These are phyloP conservation scores for Saccharomyces hybrid DNA, from an alignment of 1,139 yeast genomes.

Conservation along the genomic window DNA sequence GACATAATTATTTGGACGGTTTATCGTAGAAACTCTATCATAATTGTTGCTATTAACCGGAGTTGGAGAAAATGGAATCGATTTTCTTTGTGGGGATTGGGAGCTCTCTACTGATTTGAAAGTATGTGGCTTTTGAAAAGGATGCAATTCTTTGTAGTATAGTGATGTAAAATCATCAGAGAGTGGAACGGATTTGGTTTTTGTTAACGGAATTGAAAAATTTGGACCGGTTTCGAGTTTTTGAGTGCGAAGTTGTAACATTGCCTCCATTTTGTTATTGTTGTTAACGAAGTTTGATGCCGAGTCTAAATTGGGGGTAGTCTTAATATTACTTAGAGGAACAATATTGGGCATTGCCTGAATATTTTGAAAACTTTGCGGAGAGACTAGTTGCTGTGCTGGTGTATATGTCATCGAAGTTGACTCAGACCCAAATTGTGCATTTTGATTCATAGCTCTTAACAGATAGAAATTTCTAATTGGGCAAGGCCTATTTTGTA, in stretches of 20 bases:
- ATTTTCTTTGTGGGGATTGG: neutral
- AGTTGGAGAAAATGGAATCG: neutral
- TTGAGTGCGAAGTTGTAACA: neutral
- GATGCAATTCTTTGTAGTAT: neutral
- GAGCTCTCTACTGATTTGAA: neutral
- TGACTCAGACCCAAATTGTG: neutral
- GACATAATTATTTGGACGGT: slow-evolving; percentile 12
- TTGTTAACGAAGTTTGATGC: neutral
- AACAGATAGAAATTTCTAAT: slow-evolving; percentile 32
- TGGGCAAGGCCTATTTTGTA: slow-evolving; percentile 49
- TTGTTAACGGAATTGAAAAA: neutral
- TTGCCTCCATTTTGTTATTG: neutral
- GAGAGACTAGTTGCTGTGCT: neutral
- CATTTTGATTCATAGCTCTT: slow-evolving; percentile 16
- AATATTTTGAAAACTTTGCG: neutral
- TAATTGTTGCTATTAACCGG: neutral
- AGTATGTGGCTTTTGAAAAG: neutral
- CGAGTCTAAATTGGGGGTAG: neutral
- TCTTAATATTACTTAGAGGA: neutral
- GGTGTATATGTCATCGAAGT: neutral
- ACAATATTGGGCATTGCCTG: neutral
- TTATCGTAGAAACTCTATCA: neutral
- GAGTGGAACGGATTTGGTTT: neutral
- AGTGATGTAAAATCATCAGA: neutral
- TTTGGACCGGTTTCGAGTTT: neutral